phyloP scores from a whole-genome alignment of 2,329 filamentous ascomycete genomes.

The Fusarium secorum region DNA sequence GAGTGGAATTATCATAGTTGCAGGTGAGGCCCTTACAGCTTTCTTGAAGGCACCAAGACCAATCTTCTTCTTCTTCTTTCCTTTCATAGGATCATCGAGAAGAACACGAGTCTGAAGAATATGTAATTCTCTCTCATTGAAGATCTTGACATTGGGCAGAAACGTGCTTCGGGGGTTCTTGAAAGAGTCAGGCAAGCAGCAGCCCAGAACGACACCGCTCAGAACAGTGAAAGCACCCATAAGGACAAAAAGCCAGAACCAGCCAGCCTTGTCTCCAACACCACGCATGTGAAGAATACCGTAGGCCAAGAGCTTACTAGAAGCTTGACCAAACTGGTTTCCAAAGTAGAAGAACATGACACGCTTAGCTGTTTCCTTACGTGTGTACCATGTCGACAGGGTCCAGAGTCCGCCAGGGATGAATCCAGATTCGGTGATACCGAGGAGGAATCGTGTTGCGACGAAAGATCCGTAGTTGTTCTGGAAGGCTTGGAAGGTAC shows the following conservation, averaged over 20 bases:
- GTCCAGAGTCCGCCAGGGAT: slow-evolving; percentile 62
- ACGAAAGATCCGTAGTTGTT: slow-evolving; percentile 57
- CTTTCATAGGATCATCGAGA: slow-evolving; percentile 55
- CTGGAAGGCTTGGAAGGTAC: slow-evolving; percentile 63
- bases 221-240: slow-evolving; percentile 62
- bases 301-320: slow-evolving; percentile 51
- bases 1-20: neutral
- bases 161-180: slow-evolving; percentile 53
- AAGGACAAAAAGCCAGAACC: slow-evolving; percentile 64
- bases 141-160: slow-evolving; percentile 46
- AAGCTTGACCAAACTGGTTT: slow-evolving; percentile 57
- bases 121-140: slow-evolving; percentile 51
- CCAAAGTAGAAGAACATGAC: slow-evolving; percentile 65
- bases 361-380: slow-evolving; percentile 59
- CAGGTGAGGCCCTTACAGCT: slow-evolving; percentile 42
- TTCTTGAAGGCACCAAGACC: slow-evolving; percentile 54
- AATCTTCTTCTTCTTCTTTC: slow-evolving; percentile 58
- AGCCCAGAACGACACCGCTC: slow-evolving; percentile 52
- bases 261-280: slow-evolving; percentile 57
- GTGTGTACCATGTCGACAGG: slow-evolving; percentile 64
- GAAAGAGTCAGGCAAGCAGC: slow-evolving; percentile 56
- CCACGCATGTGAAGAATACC: slow-evolving; percentile 60
- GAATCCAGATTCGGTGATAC: slow-evolving; percentile 62
- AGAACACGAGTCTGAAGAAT: slow-evolving; percentile 53
- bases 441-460: slow-evolving; percentile 59